A percentile compares a stretch with the other conserved stretches of the same genome.
Evolutionary conservation across 2,329 filamentous ascomycete genomes (phyloP).

Genomic region (Venturia pyrina): DNA sequence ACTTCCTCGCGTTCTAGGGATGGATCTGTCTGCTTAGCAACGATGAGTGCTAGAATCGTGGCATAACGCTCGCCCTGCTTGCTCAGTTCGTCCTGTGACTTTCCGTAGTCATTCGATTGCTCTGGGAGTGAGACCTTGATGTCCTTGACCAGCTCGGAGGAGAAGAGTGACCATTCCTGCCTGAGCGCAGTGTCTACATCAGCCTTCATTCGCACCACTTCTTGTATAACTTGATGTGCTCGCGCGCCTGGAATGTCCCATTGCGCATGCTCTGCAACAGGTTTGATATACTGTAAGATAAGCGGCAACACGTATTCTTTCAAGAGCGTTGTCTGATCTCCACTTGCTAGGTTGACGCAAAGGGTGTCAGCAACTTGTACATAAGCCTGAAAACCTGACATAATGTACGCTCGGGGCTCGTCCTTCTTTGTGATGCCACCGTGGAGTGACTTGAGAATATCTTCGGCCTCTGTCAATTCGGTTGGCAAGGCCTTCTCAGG

Average conservation of each 20-base stretch:
- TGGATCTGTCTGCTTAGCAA: neutral
- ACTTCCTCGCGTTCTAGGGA: neutral
- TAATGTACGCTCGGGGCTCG: conserved; percentile 59
- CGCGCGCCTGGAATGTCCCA: conserved; percentile 41
- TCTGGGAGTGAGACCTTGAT: conserved; percentile 71
- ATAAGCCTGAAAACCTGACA: conserved; percentile 66
- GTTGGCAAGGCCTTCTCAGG: conserved; percentile 47
- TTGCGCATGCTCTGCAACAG: conserved; percentile 32
- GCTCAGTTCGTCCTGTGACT: conserved; percentile 60
- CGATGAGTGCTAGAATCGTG: conserved; percentile 33
- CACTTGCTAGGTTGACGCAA: conserved; percentile 32
- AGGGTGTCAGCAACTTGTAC: conserved; percentile 47
- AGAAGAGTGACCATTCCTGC: conserved; percentile 54
- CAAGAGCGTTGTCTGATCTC: conserved; percentile 37
- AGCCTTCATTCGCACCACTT: conserved; percentile 28
- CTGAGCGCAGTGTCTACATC: conserved; percentile 26
- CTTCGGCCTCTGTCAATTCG: conserved; percentile 43
- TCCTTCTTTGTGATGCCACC: conserved; percentile 63
- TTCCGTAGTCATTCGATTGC: conserved; percentile 64
- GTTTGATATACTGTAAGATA: conserved; percentile 42
- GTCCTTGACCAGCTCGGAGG: conserved; percentile 49
- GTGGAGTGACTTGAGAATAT: conserved; percentile 58
- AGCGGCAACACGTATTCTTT: conserved; percentile 41
- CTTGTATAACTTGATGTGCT: conserved; percentile 28
- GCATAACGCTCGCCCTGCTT: conserved; percentile 56